These are phyloP conservation scores for Yamadazyma jaroonii DNA, from an alignment of 1,139 yeast species.

Conservation along the genomic window DNA sequence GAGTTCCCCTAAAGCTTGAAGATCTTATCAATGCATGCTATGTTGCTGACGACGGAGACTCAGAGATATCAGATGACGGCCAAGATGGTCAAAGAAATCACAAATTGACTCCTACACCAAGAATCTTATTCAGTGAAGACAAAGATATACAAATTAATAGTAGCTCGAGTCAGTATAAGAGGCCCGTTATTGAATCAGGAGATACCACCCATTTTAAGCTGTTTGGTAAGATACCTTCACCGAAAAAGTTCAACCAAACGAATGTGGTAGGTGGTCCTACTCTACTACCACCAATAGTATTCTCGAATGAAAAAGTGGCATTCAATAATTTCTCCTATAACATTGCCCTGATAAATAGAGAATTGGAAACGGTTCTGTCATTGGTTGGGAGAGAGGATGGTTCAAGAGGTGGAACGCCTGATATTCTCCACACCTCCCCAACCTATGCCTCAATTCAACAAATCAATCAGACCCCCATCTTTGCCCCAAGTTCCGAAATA, in stretches of 20 bases:
- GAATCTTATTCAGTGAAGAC: conserved; percentile 1
- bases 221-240: too few relatives aligned
- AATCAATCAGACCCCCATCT: not conserved
- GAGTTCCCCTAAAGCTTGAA: not conserved
- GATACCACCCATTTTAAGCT: not conserved
- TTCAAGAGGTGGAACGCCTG: conserved; percentile 6
- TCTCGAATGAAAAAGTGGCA: not conserved
- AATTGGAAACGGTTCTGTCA: not conserved
- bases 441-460: conserved; percentile 7
- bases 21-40: not conserved
- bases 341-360: not conserved
- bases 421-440: conserved; percentile 13
- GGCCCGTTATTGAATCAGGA: too few relatives aligned
- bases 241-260: too few relatives aligned
- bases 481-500: too few relatives aligned
- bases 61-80: too few relatives aligned
- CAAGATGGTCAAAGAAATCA: not conserved
- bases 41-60: too few relatives aligned
- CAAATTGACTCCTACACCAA: not conserved
- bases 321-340: not conserved
- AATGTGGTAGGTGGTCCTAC: not conserved
- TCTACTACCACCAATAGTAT: conserved; percentile 4
- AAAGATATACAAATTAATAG: not conserved
- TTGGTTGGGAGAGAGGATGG: too few relatives aligned
- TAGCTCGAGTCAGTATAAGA: too few relatives aligned